Evolutionary conservation across 148 eudicot species (phyloP).

Genomic region (Fagopyrum tataricum): DNA sequence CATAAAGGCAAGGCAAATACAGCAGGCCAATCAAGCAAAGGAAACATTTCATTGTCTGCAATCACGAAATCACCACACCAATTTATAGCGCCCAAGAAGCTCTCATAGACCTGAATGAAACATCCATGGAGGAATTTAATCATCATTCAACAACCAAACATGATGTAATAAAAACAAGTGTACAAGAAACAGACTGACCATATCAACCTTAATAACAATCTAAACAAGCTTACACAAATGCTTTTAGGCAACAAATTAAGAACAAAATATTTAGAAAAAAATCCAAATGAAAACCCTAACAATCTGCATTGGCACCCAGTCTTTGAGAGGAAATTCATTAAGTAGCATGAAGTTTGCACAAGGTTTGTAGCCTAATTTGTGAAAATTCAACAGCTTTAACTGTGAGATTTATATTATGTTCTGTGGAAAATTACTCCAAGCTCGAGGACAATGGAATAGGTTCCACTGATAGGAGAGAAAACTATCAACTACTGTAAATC

Average conservation of each 20-base stretch:
- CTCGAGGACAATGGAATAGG: background rate
- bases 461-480: background rate
- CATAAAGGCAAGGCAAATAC: slow-evolving; percentile 68
- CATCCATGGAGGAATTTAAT: slow-evolving; percentile 59
- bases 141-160: slow-evolving; percentile 39
- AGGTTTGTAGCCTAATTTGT: background rate
- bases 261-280: background rate
- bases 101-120: slow-evolving; percentile 87
- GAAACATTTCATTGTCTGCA: slow-evolving; percentile 72
- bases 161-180: background rate
- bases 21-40: slow-evolving; percentile 83
- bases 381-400: background rate
- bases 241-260: background rate
- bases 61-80: slow-evolving; percentile 92
- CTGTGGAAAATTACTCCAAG: background rate
- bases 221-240: background rate
- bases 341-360: background rate
- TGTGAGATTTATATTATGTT: too few relatives aligned
- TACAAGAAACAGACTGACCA: background rate
- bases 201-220: background rate
- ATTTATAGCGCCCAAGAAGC: slow-evolving; percentile 91
- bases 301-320: background rate
- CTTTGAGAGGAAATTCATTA: background rate
- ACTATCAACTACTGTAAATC: background rate
- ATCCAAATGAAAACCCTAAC: background rate